Evolutionary conservation across 1,139 yeast species (phyloP).

Genomic region (Candida sp.): DNA sequence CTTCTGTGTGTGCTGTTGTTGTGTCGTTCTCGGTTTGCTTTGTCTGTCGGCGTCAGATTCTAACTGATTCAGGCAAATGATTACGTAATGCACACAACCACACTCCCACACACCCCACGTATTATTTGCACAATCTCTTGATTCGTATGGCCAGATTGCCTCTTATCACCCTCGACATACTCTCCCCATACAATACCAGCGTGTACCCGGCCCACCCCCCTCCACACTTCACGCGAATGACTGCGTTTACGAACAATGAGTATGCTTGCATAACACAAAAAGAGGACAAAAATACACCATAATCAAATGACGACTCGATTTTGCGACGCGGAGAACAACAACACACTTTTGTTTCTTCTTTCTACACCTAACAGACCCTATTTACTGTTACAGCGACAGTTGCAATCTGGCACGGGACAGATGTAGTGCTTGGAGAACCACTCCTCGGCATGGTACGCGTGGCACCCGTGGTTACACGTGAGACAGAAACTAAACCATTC

Average conservation of each 20-base stretch:
- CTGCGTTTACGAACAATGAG: not conserved
- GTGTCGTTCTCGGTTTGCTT: not conserved
- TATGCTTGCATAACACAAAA: not conserved
- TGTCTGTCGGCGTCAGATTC: not conserved
- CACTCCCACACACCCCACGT: not conserved
- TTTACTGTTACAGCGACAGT: constrained; percentile 73
- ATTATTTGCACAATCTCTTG: not conserved
- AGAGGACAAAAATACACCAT: not conserved
- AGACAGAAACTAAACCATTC: constrained; percentile 93
- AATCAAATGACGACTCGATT: not conserved
- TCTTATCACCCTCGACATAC: not conserved
- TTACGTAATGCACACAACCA: not conserved
- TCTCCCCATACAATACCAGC: not conserved
- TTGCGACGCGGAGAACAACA: not conserved
- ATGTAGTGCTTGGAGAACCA: constrained; percentile 90
- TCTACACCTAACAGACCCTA: constrained; percentile 15
- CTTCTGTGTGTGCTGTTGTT: not conserved
- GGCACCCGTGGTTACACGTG: constrained; percentile 92
- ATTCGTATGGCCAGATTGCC: not conserved
- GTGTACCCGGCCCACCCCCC: too few relatives aligned
- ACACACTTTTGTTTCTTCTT: not conserved
- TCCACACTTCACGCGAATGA: not conserved
- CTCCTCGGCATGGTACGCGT: constrained; percentile 93
- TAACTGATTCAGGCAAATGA: not conserved
- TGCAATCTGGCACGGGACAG: constrained; percentile 96